These are phyloP conservation scores for Skeletonema marinoi DNA, from an alignment of 108 stramenopile genomes.

Conservation along the genomic window DNA sequence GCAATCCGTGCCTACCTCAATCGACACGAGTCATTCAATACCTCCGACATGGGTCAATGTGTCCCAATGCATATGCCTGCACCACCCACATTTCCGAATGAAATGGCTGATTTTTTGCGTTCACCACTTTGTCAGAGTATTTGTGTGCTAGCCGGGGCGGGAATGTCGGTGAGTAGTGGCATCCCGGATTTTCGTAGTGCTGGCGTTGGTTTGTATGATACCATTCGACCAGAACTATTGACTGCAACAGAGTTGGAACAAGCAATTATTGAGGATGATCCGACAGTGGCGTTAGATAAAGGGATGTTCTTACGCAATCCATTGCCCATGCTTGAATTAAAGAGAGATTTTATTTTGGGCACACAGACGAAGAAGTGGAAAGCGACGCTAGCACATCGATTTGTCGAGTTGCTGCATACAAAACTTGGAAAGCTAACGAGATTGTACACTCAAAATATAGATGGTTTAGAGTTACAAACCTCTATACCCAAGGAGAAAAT, in stretches of 20 bases:
- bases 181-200: conserved; percentile 80
- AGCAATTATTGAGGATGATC: conserved; percentile 54
- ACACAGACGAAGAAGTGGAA: conserved; percentile 68
- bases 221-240: conserved; percentile 56
- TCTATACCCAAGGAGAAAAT: conserved; percentile 66
- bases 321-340: conserved; percentile 84
- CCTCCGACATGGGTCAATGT: conserved; percentile 28
- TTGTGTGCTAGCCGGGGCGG: conserved; percentile 77
- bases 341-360: conserved; percentile 84
- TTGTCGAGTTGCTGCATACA: conserved; percentile 75
- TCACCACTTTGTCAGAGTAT: conserved; percentile 54
- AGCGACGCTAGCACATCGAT: conserved; percentile 85
- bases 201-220: conserved; percentile 60
- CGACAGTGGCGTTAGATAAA: conserved; percentile 67
- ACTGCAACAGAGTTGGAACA: conserved; percentile 51
- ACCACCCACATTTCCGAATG: conserved; percentile 36
- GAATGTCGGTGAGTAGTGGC: conserved; percentile 66
- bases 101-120: conserved; percentile 38
- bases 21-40: conserved; percentile 21
- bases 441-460: conserved; percentile 72
- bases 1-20: conserved; percentile 28
- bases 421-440: conserved; percentile 59
- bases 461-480: conserved; percentile 65
- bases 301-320: conserved; percentile 81
- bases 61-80: conserved; percentile 35